Percentiles rank a stretch among this genome's conserved stretches.
phyloP scores from a whole-genome alignment of 345 rosid species.

The Ceriops zippeliana region DNA sequence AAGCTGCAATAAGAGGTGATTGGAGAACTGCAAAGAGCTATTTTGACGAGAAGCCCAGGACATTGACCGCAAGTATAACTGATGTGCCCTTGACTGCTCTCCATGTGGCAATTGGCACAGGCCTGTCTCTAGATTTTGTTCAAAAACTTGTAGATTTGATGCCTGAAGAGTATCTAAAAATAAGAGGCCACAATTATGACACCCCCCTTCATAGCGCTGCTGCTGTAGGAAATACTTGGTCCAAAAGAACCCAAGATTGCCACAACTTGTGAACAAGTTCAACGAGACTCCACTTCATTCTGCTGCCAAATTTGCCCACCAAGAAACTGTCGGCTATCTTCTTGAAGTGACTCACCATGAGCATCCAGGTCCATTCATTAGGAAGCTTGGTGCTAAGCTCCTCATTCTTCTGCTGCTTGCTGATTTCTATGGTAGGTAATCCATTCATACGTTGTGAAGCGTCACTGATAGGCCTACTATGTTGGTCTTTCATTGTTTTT shows the following conservation, averaged over 20 bases:
- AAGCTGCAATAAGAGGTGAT: not conserved
- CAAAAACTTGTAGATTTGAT: not conserved
- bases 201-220: conserved; percentile 18
- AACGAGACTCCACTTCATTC: not conserved
- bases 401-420: not conserved
- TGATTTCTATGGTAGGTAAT: not conserved
- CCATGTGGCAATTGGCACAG: conserved; percentile 4
- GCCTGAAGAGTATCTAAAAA: not conserved
- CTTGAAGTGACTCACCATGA: not conserved
- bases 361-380: conserved; percentile 10
- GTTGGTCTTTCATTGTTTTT: too few relatives aligned
- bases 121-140: conserved; percentile 2
- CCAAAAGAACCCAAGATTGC: not conserved
- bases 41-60: not conserved
- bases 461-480: not conserved
- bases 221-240: not conserved
- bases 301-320: not conserved
- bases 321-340: not conserved
- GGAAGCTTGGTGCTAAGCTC: not conserved
- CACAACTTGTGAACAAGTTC: not conserved
- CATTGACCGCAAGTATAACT: not conserved
- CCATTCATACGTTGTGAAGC: not conserved
- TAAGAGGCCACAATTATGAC: rapidly evolving
- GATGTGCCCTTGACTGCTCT: not conserved
- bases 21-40: too few relatives aligned